Percentiles rank a stretch among this genome's conserved stretches.
phyloP scores from a whole-genome alignment of 768 basidiomycete species.

The Crepidotus variabilis region DNA sequence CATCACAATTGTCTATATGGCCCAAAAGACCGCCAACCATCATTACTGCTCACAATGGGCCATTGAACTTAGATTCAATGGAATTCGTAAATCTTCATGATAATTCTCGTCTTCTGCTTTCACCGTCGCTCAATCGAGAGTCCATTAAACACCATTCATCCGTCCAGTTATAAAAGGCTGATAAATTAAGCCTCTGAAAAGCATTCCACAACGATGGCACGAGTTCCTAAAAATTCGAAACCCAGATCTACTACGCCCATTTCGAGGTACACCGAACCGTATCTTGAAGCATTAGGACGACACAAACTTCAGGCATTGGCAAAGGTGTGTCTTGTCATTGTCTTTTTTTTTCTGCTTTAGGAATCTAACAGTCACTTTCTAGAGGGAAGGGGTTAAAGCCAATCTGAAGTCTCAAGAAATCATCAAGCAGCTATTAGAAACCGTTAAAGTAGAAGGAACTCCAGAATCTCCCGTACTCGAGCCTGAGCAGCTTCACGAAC shows the following conservation, averaged over 20 bases:
- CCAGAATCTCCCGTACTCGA: not conserved
- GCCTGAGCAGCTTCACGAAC: not conserved
- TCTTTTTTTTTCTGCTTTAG: not conserved
- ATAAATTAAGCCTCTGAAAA: too few relatives aligned
- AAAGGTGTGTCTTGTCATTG: conserved; percentile 4
- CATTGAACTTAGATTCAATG: too few relatives aligned
- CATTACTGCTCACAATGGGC: too few relatives aligned
- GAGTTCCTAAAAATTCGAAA: not conserved
- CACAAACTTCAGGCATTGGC: conserved; percentile 8
- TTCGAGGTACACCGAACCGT: conserved; percentile 1
- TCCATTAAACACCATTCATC: too few relatives aligned
- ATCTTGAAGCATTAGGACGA: conserved; percentile 4
- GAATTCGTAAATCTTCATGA: too few relatives aligned
- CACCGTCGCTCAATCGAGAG: too few relatives aligned
- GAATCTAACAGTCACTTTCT: not conserved
- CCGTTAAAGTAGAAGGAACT: not conserved
- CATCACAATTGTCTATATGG: not conserved
- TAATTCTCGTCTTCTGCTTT: too few relatives aligned
- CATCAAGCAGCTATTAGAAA: not conserved
- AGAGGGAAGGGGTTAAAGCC: conserved; percentile 8
- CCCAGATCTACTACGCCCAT: not conserved
- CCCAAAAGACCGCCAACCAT: not conserved
- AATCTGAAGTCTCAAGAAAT: conserved; percentile 6
- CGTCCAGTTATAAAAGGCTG: too few relatives aligned
- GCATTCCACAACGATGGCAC: not conserved